Evolutionary conservation across 768 basidiomycete species (phyloP).

Genomic region (Thelephora ganbajun): DNA sequence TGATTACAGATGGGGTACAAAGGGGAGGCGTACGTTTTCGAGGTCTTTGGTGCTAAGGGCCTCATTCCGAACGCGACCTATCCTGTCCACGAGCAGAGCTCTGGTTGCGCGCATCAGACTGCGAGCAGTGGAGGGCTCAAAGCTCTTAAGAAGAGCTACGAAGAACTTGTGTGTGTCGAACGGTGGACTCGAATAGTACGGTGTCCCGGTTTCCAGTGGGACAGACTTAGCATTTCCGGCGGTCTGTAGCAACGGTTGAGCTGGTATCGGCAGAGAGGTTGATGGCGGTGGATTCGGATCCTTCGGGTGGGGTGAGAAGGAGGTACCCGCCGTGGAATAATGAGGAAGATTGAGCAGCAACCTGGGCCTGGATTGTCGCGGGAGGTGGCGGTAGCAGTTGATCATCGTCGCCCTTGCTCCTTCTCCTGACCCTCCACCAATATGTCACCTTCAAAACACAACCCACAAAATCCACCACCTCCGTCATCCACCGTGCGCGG

Average conservation of each 20-base stretch:
- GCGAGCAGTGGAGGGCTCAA: slow-evolving; percentile 59
- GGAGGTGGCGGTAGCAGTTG: slow-evolving; percentile 3
- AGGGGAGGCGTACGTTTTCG: slow-evolving; percentile 49
- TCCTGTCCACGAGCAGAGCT: slow-evolving; percentile 64
- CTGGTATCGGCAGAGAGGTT: too few relatives aligned
- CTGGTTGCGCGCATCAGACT: slow-evolving; percentile 77
- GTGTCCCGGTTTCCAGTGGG: background rate
- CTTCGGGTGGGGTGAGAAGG: background rate
- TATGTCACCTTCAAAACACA: slow-evolving; percentile 1
- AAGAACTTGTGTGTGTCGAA: slow-evolving; percentile 80
- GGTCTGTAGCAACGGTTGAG: too few relatives aligned
- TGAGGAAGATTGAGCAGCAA: background rate
- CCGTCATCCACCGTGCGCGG: too few relatives aligned
- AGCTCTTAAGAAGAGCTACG: slow-evolving; percentile 52
- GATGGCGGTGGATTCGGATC: background rate
- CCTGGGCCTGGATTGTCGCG: background rate
- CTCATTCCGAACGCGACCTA: slow-evolving; percentile 56
- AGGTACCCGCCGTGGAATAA: background rate
- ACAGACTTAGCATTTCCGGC: background rate
- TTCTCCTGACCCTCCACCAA: background rate
- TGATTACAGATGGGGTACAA: too few relatives aligned
- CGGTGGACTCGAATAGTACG: slow-evolving; percentile 46
- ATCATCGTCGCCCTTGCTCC: background rate
- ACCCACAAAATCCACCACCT: background rate
- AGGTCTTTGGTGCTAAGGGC: slow-evolving; percentile 65